Evolutionary conservation across 2,329 filamentous ascomycete species (phyloP), one percentile per base, ranked within the genome.

Genomic region (Talaromyces funiculosus): DNA sequence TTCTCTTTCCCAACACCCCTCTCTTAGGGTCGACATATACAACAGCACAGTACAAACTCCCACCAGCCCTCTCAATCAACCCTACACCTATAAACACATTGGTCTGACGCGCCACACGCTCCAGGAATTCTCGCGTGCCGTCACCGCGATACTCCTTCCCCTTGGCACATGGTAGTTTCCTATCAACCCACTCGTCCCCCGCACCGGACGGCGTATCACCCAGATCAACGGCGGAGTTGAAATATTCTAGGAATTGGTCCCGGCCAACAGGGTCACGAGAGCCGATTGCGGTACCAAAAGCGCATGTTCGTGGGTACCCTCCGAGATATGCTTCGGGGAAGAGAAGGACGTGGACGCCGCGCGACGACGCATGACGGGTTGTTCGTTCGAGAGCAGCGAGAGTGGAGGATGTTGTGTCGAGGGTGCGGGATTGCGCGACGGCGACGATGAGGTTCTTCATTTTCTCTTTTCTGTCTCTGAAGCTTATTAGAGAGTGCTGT

Each of bases 281-380:
- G 3, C 92, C 92, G 5, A 96, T 81, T 1, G 84, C 81, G 51
- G 86, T 86, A 4, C 92, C 92, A 69, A 96, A 96, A 55, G 80
- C 79, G 64, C 87, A 87, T 18, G 88, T 91, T 10, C 92, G 88
- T 18, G 93, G 93, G 71, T 97, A 97, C 1, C 92, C 93, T 51
- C 93, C 93, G 1, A 97, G 82, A 71, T 91, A 96, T 22, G 92
- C 92, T 78, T 97, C 92, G 0, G 93, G 93, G 63, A 97, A 92
- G 57, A 97, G 85, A 29, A 97, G 81, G 54, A 97, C 81, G 72
- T 94, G 78, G 16, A 85, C 79, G 53, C 78, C 78, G 43, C 78
- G 73, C 12, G 72, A 81, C 40, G 86, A 83, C n/a, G 92, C 92
- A 37, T 80, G 76, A 24, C 76, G 77, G 35, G 89, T 86, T 14